These are phyloP conservation scores for Penicillium sp. DNA, from an alignment of 2,329 filamentous ascomycete genomes.

Conservation along the genomic window DNA sequence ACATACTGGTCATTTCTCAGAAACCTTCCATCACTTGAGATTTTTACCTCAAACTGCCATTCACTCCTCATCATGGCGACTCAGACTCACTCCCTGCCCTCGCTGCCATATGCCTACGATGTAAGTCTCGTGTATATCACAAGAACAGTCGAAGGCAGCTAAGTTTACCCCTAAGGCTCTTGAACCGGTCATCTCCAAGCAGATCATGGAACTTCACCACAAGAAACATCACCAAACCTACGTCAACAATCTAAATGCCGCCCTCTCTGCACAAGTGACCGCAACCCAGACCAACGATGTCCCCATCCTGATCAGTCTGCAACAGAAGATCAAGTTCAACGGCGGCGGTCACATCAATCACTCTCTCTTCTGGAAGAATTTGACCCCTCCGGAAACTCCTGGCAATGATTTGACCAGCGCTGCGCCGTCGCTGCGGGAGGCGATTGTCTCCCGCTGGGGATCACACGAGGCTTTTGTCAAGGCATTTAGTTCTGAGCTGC, in stretches of 20 bases:
- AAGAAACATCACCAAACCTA: constrained; percentile 92
- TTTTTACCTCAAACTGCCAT: background rate
- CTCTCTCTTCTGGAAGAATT: constrained; percentile 87
- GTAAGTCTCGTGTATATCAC: constrained; percentile 49
- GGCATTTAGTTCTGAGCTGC: constrained; percentile 64
- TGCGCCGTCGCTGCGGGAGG: constrained; percentile 58
- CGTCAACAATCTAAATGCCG: constrained; percentile 82
- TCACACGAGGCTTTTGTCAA: constrained; percentile 65
- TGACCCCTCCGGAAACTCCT: constrained; percentile 61
- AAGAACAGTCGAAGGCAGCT: background rate
- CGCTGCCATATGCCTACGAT: constrained; percentile 69
- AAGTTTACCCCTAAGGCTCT: constrained; percentile 72
- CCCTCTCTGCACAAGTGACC: constrained; percentile 64
- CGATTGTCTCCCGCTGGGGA: constrained; percentile 69
- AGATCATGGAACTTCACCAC: constrained; percentile 96
- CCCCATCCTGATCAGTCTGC: constrained; percentile 65
- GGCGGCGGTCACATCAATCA: constrained; percentile 94
- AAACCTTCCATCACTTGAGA: background rate
- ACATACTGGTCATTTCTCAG: background rate
- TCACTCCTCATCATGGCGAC: constrained; percentile 24
- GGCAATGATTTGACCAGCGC: constrained; percentile 60
- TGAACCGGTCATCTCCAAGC: constrained; percentile 74
- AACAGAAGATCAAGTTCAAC: constrained; percentile 78
- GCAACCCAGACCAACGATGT: constrained; percentile 62
- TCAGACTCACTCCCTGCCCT: constrained; percentile 61